phyloP scores from a whole-genome alignment of 164 flowering plant genomes.

The Nymphaea thermarum region DNA sequence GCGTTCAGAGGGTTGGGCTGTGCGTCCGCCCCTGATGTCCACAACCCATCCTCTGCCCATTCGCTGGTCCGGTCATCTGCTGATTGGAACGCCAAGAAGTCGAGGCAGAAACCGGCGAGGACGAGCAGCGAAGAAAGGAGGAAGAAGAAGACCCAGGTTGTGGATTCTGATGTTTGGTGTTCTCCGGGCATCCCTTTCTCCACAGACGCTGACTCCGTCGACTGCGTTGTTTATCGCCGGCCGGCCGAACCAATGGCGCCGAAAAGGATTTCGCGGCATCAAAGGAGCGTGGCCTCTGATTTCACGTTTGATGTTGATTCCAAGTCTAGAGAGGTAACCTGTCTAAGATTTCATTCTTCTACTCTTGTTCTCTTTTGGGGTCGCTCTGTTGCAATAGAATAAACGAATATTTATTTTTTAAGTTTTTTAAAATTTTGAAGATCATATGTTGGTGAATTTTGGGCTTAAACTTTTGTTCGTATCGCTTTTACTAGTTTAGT shows the following conservation, averaged over 20 bases:
- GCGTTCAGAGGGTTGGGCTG: background rate
- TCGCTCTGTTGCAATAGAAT: too few relatives aligned
- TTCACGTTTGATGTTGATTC: background rate
- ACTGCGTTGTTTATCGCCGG: slow-evolving; percentile 33
- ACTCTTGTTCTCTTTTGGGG: too few relatives aligned
- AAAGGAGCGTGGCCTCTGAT: background rate
- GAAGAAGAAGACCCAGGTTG: slow-evolving; percentile 17
- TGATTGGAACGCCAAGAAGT: slow-evolving; percentile 59
- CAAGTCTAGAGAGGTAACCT: background rate
- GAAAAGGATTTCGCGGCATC: background rate
- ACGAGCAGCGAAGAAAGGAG: background rate
- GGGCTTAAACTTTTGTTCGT: too few relatives aligned
- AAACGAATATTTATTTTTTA: too few relatives aligned
- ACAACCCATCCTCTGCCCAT: background rate
- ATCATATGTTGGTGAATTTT: too few relatives aligned
- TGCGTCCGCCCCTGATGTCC: slow-evolving; percentile 1
- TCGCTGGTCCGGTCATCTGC: slow-evolving; percentile 49
- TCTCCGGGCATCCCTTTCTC: slow-evolving; percentile 57
- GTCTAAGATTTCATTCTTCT: too few relatives aligned
- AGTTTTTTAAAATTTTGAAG: too few relatives aligned
- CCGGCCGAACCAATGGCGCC: background rate
- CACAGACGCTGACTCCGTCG: slow-evolving; percentile 49
- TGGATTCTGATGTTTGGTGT: slow-evolving; percentile 77
- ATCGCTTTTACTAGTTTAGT: too few relatives aligned
- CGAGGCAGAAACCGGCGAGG: slow-evolving; percentile 16